These are phyloP conservation scores for Spergularia bocconei DNA, from an alignment of 148 eudicot species.

Conservation along the genomic window DNA sequence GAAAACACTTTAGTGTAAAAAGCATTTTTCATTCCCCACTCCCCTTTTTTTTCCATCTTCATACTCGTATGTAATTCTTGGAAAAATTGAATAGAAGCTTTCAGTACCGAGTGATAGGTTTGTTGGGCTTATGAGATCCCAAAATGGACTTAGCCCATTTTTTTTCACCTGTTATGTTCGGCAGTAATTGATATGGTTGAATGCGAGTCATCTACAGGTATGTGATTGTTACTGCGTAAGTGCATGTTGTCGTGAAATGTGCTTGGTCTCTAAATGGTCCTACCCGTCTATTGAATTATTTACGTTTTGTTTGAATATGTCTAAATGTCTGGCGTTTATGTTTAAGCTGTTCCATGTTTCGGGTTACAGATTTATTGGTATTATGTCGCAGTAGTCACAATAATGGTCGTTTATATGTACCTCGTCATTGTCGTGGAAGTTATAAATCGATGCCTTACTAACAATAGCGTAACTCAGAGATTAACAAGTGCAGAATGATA, in stretches of 20 bases:
- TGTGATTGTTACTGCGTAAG: not conserved
- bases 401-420: too few relatives aligned
- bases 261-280: too few relatives aligned
- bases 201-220: not conserved
- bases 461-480: too few relatives aligned
- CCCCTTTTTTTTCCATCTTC: conserved; percentile 9
- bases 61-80: conserved; percentile 34
- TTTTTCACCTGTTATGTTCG: not conserved
- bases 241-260: not conserved
- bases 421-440: too few relatives aligned
- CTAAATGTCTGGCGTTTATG: too few relatives aligned
- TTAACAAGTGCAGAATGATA: too few relatives aligned
- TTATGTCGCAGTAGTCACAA: too few relatives aligned
- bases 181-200: not conserved
- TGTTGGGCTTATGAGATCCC: conserved; percentile 15
- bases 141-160: conserved; percentile 7
- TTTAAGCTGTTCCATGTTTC: too few relatives aligned
- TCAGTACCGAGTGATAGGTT: conserved; percentile 20
- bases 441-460: too few relatives aligned
- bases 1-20: not conserved
- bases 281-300: too few relatives aligned
- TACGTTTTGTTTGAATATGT: too few relatives aligned
- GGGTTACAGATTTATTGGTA: too few relatives aligned
- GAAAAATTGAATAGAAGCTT: conserved; percentile 14
- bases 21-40: not conserved